Conservation (phyloP, 2,329 filamentous ascomycete genomes). For the Colletotrichum eleusines region DNA sequence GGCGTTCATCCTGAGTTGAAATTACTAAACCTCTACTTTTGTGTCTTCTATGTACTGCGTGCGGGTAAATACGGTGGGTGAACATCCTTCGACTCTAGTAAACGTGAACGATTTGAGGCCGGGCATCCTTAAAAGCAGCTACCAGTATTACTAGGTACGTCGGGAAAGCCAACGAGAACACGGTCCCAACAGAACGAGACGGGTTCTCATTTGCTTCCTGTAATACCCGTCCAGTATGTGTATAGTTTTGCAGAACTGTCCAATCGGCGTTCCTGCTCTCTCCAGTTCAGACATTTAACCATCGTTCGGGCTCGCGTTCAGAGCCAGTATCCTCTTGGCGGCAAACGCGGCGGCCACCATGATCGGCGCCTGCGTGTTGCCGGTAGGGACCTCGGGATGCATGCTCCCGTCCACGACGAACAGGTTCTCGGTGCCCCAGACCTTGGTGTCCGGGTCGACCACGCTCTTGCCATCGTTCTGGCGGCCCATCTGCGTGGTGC, state of each 20-base stretch:
- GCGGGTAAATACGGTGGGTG: not conserved
- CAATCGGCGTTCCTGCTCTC: not conserved
- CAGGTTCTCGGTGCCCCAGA: constrained; percentile 49
- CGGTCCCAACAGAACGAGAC: not conserved
- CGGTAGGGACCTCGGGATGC: constrained; percentile 50
- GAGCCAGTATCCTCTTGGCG: constrained; percentile 32
- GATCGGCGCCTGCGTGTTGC: constrained; percentile 41
- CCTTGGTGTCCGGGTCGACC: constrained; percentile 49
- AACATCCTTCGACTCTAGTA: not conserved
- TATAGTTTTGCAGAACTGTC: too few relatives aligned
- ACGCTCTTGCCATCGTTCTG: constrained; percentile 49
- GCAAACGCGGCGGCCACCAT: constrained; percentile 41
- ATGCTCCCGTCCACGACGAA: constrained; percentile 50
- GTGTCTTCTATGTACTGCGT: not conserved
- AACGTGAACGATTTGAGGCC: not conserved
- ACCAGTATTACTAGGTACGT: too few relatives aligned
- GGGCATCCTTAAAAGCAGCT: not conserved
- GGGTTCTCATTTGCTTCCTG: not conserved
- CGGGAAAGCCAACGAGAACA: not conserved
- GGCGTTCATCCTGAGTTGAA: not conserved
- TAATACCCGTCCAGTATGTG: too few relatives aligned
- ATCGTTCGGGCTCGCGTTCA: not conserved
- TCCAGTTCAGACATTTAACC: not conserved
- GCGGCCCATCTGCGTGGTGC: constrained; percentile 49
- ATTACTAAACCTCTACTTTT: too few relatives aligned